Base-by-base conservation (phyloP, 2,329 filamentous ascomycete species). In the Microsporum audouinii region DNA sequence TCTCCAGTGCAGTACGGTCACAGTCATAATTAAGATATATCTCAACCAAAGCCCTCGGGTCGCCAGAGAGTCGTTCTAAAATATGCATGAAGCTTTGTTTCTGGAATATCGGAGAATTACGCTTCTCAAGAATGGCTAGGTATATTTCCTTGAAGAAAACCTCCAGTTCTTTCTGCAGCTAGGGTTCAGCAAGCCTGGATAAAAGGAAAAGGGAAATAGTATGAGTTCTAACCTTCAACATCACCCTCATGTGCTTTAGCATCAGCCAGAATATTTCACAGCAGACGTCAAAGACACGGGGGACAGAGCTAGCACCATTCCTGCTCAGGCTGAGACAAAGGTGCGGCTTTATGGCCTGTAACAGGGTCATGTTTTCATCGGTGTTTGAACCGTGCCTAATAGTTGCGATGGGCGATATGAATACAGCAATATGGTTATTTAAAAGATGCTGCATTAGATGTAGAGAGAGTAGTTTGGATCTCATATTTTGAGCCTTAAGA, bases 81-180 rank as follows among this genome's bases (percentile, higher is more conserved):
- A 99, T 84, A 63, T 85, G 86, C 73, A 99, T 84, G 66, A 97
- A 94, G 70, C 92, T 91, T 60, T 94, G 83, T 74, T 97, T 99
- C 71, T 99, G 94, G 63, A 91, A 91, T 7, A 87, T 77, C 2
- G 92, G 92, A 0, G 92, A 91, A 62, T 86, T 91, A 65, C 87
- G 85, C 72, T 92, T 88, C 57, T 96, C 92, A 41, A 99, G 78
- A 47, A 97, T 89, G 0, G 91, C 88, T 3, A 99, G 79, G 71
- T 99, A 99, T 34, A 99, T 95, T 71, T 99, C 94, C 71, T 97
- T 97, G 62, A 99, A 76, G 71, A 99, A 97, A 0, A 99, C 92
- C 73, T 97, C 94, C 60, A 99, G 88, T 71, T 99, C 94, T 83
- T 96, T 95, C 85, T 90, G 62, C 62, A 53, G 41, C 51, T 51